phyloP scores from a whole-genome alignment of 2,329 filamentous ascomycete species.

The Phaeosphaeria sp. region DNA sequence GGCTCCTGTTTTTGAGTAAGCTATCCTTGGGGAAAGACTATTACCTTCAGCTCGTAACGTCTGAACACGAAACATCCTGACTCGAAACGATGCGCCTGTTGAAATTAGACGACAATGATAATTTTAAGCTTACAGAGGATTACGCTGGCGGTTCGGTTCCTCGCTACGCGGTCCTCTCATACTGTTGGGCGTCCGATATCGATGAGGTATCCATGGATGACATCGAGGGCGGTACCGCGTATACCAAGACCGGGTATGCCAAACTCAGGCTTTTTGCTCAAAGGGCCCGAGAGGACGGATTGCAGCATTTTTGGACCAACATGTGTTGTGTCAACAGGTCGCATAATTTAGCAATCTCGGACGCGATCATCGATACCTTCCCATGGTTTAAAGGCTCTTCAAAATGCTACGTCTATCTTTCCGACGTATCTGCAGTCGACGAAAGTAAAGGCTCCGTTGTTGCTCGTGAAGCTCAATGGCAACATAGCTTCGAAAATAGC shows the following conservation, averaged over 20 bases:
- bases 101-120: not conserved
- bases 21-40: no score
- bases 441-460: not conserved
- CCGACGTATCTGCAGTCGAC: not conserved
- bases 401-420: not conserved
- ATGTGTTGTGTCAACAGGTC: not conserved
- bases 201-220: not conserved
- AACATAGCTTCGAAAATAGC: constrained; percentile 15
- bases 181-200: not conserved
- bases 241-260: not conserved
- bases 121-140: not conserved
- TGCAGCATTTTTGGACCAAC: not conserved
- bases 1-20: no score
- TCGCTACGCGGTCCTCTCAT: constrained; percentile 1
- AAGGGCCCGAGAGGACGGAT: not conserved
- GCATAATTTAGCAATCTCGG: not conserved
- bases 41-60: no score
- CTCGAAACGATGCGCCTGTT: not conserved
- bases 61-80: not conserved
- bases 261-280: not conserved
- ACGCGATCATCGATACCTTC: not conserved
- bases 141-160: not conserved
- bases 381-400: not conserved
- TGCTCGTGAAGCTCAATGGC: not conserved
- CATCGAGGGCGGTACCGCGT: not conserved